Base-by-base conservation (phyloP, 129 eudicot species). In the Artemisia annua region DNA sequence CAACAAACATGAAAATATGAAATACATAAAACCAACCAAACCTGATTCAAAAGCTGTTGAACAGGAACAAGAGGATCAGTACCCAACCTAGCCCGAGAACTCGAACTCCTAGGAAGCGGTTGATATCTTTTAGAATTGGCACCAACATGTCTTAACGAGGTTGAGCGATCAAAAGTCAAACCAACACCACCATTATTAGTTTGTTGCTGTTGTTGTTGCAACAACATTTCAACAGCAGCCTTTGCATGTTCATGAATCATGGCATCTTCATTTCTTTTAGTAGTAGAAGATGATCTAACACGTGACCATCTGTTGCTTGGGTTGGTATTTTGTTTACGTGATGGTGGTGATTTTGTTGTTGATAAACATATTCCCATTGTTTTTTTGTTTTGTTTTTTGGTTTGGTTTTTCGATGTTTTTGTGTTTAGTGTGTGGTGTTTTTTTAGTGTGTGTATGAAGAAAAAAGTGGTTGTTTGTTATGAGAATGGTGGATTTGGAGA, bases 41-140 rank as follows among this genome's bases (percentile, higher is more conserved):
- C 98, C 98, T 88, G 96, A 83, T 77, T 88, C 56, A 86, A 78
- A 28, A 94, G 91, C 75, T 88, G 88, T 44, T 90, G 91, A 77
- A 97, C 97, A n/a, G 88, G 93, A 79, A 94, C 81, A 74, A 94
- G 74, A 74, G 97, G 98, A 84, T 94, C 98, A 69, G 93, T 82
- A 39, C 79, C 72, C 49, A 93, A 90, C 48, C 96, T 80, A 67
- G 97, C 65, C 59, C 98, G 77, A 44, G 97, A 65, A 76, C 98
- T 94, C 5, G 96, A 87, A 57, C 97, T 87, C 52, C 98, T 75
- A 11, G 96, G 88, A 77, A 91, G 72, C 11, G 81, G 74, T 11
- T 77, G 86, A 28, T 80, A 79, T 66, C 62, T 85, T 77, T 72
- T 85, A 7, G 87, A 86, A 74, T 67, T 70, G 3, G 76, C 56